Conservation (phyloP, 148 eudicot genomes). For the Vaccinium darrowii region DNA sequence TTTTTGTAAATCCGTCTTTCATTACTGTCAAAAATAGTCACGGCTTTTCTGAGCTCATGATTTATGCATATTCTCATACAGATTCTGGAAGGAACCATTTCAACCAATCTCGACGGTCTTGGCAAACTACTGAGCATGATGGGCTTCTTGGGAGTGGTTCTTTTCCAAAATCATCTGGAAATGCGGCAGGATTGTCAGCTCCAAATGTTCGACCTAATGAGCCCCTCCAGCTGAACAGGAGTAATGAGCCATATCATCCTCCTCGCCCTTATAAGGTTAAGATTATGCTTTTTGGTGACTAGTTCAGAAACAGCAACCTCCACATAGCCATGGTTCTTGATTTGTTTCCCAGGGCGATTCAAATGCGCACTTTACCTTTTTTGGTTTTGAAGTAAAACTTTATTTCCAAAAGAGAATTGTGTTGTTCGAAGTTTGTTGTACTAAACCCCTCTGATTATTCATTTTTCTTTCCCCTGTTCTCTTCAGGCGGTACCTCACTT, state of each 20-base stretch:
- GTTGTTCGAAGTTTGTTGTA: neutral
- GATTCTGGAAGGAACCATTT: slow-evolving; percentile 72
- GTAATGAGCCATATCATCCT: slow-evolving; percentile 92
- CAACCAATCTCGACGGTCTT: slow-evolving; percentile 59
- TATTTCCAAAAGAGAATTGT: neutral
- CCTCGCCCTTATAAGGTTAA: slow-evolving; percentile 94
- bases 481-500: slow-evolving; percentile 74
- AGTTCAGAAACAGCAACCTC: slow-evolving; percentile 5
- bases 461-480: neutral
- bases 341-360: neutral
- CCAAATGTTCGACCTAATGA: slow-evolving; percentile 62
- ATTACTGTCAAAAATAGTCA: neutral
- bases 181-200: slow-evolving; percentile 52
- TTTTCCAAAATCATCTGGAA: slow-evolving; percentile 84
- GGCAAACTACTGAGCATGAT: slow-evolving; percentile 90
- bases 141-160: slow-evolving; percentile 99
- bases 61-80: slow-evolving; percentile 21
- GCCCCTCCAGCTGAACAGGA: slow-evolving; percentile 55
- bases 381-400: neutral
- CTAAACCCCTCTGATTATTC: neutral
- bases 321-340: slow-evolving; percentile 1
- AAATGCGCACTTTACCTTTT: neutral
- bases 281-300: slow-evolving; percentile 14
- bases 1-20: neutral
- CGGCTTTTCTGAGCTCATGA: slow-evolving; percentile 1